Base-by-base conservation (phyloP, 2,329 filamentous ascomycete species). In the Phoma sp. region DNA sequence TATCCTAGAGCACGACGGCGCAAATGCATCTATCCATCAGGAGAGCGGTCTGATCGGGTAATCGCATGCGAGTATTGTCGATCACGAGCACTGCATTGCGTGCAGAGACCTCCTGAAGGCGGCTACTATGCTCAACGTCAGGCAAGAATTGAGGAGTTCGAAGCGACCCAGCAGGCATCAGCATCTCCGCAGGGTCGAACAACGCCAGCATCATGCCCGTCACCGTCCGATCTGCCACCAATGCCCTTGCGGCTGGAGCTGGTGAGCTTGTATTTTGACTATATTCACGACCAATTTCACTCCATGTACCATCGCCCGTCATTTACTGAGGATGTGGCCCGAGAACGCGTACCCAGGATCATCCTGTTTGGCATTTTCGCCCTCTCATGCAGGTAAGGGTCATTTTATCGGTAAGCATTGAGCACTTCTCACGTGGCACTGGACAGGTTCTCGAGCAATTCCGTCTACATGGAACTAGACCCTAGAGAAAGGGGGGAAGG, bases 201-300 rank as follows among this genome's bases (percentile, higher is more conserved):
- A 20, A 47, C 43, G 15, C 45, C 47, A 50, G 21, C 42, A 7
- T 42, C 53, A 50, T 50, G 50, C 18, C 57, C 45, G 47, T 26
- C 36, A 14, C 39, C 42, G 12, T 47, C 37, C 26, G 50, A 59
- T 10, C 53, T 66, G 12, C 60, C 63, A 12, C 53, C 56, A 17
- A 54, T 60, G 46, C 46, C 54, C 5, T 30, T 65, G 30, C 57
- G 64, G 42, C 53, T 37, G 14, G 62, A 63, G 26, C 36, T 66
- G 20, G 57, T 62, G 12, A 52, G 42, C 17, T 46, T 66, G 43
- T 66, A 66, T 39, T 66, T 66, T 45, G 62, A 66, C 43, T 65
- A 65, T 53, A 66, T 66, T 0, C 64, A 66, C 38, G 64, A 66
- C 25, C 64, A 66, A 14, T 66, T 64, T 7, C 64, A 66, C 34